Evolutionary conservation across 495 filamentous ascomycete species (phyloP).

Genomic region (Lentithecium fluviatile): DNA sequence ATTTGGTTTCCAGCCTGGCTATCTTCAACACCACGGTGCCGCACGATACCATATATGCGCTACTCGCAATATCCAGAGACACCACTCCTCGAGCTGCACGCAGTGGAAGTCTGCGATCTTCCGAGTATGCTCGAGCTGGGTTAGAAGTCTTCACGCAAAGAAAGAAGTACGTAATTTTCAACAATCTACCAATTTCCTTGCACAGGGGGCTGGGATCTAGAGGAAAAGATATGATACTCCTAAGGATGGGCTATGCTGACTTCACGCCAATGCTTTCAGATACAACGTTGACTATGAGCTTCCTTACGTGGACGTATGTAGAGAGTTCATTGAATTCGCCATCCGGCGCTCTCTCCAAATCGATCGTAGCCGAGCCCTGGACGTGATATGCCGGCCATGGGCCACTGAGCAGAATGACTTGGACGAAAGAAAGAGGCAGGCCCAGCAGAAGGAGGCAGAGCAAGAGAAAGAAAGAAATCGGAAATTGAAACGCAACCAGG

Average conservation of each 20-base stretch:
- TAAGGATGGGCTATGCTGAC: too few relatives aligned
- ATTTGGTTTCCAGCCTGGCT: conserved; percentile 25
- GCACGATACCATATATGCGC: conserved; percentile 29
- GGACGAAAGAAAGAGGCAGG: neutral
- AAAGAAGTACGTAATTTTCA: conserved; percentile 1
- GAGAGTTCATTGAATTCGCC: conserved; percentile 36
- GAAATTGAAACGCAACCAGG: neutral
- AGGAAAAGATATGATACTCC: too few relatives aligned
- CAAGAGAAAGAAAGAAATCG: neutral
- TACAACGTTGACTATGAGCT: conserved; percentile 41
- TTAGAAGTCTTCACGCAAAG: conserved; percentile 22
- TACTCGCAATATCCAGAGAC: conserved; percentile 31
- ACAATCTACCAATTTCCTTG: too few relatives aligned
- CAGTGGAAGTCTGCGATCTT: neutral
- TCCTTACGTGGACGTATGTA: conserved; percentile 41
- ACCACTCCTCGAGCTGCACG: conserved; percentile 15
- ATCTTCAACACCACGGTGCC: conserved; percentile 20
- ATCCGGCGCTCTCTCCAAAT: conserved; percentile 28
- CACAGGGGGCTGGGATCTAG: too few relatives aligned
- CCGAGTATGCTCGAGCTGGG: neutral
- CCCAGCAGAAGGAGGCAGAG: neutral
- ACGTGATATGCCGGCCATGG: conserved; percentile 37
- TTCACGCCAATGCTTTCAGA: too few relatives aligned
- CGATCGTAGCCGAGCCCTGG: conserved; percentile 27
- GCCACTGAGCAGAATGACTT: conserved; percentile 18